Base-by-base conservation (phyloP, 75 land plant species). In the Cunninghamia lanceolata region DNA sequence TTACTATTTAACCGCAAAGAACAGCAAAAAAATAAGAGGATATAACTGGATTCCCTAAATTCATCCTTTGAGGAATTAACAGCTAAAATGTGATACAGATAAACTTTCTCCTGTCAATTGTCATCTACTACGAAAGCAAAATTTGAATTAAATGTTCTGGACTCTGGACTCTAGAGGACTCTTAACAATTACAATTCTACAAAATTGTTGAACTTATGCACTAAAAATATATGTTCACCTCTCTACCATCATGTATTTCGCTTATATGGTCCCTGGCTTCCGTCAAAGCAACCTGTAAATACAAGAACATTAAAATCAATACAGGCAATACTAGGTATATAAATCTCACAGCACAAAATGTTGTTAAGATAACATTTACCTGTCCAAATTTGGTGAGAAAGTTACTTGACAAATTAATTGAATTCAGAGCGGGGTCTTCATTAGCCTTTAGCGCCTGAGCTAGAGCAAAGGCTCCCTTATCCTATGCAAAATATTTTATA, bases 321-420 rank as follows among this genome's bases (percentile, higher is more conserved):
- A 85, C 6, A 13, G 28, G 36, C 75, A 38, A 34, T 35, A 59
- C 46, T 17, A 84, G 73, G 45, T 25, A 11, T 35, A 19, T 35
- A 16, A 52, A 46, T 43, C 42, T 86, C 76, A 87, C 16, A 21
- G 32, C 7, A 85, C 52, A 82, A 42, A 53, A 47, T 53, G 40
- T 4, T 10, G 17, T 47, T 43, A 43, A 34, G 4, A n/a, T 9
- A 85, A 45, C 32, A 34, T 21, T 66, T 87, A 95, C 99, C 98
- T 97, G 97, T 35, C 99, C 99, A 90, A 93, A 92, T 92, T 96
- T 98, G n/a, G 99, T 98, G 19, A 98, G 84, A 76, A 97, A 95
- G 86, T 98, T 98, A 86, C 87, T 97, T 9, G 94, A 87, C 81
- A 98, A 94, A 82, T 97, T 97, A 68, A 98, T 82, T 30, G 94